Evolutionary conservation across 148 eudicot genomes (phyloP).

Genomic region (Chenopodium berlandieri): DNA sequence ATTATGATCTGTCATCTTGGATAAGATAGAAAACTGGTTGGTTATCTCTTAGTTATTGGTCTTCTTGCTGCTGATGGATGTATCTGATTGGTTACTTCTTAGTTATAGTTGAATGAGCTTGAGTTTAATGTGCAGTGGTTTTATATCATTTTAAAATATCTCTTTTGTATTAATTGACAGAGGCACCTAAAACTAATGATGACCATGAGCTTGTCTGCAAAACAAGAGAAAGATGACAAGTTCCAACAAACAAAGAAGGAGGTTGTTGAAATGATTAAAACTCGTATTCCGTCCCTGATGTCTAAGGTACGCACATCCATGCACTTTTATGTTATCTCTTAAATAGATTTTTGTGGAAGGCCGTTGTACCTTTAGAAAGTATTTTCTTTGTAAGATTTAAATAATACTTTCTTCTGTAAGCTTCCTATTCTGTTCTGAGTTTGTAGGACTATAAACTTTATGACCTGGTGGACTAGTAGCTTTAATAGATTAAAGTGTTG

Average conservation of each 20-base stretch:
- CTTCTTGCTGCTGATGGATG: neutral
- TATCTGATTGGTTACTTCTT: neutral
- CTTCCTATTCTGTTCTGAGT: no score
- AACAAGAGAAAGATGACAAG: conserved; percentile 83
- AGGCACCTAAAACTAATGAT: conserved; percentile 77
- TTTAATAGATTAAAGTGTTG: neutral
- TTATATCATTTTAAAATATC: neutral
- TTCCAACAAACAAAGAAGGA: conserved; percentile 76
- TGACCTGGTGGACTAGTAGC: neutral
- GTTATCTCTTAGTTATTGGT: neutral
- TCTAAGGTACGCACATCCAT: conserved; percentile 52
- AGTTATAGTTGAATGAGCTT: conserved; percentile 1
- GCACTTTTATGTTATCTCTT: neutral
- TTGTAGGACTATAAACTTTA: no score
- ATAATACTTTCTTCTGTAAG: no score
- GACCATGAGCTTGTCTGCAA: conserved; percentile 69
- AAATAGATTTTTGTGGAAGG: neutral
- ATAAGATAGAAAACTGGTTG: neutral
- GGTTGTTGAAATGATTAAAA: conserved; percentile 68
- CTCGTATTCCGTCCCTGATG: conserved; percentile 49
- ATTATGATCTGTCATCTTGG: neutral
- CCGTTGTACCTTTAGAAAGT: neutral
- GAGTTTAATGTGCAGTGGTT: conserved; percentile 4
- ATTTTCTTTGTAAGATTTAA: neutral
- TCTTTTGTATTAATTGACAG: conserved; percentile 37